Conservation (phyloP, 2,329 filamentous ascomycete genomes). For the Colletotrichum musicola region DNA sequence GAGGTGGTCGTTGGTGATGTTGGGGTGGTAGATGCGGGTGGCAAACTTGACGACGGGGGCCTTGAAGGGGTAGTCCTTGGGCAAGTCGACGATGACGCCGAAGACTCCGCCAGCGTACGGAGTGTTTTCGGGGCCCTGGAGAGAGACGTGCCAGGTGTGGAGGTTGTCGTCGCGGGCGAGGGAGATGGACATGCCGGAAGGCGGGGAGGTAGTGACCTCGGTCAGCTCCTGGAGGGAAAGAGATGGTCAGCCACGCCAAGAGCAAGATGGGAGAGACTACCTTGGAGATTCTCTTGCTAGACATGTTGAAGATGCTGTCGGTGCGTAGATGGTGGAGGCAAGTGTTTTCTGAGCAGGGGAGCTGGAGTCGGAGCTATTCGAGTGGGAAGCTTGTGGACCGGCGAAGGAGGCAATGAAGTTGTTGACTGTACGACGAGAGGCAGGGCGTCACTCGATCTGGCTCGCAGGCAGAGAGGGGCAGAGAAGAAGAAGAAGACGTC, state of each 20-base stretch:
- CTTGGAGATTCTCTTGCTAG: conserved; percentile 60
- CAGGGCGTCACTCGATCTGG: not conserved
- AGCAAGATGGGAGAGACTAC: conserved; percentile 42
- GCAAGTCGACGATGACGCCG: conserved; percentile 78
- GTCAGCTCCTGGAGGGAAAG: conserved; percentile 60
- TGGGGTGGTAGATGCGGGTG: conserved; percentile 96
- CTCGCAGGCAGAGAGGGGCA: not conserved
- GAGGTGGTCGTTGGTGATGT: conserved; percentile 87
- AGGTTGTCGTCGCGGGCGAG: conserved; percentile 63
- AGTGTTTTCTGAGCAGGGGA: not conserved
- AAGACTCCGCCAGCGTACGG: conserved; percentile 77
- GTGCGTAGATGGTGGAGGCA: conserved; percentile 2
- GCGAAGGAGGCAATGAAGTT: not conserved
- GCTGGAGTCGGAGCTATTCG: conserved; percentile 17
- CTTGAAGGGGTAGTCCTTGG: conserved; percentile 90
- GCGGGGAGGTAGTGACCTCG: conserved; percentile 62
- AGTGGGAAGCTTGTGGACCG: conserved; percentile 20
- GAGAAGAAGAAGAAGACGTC: not conserved
- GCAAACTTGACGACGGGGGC: conserved; percentile 82
- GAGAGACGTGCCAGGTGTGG: conserved; percentile 64
- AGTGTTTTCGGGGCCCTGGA: conserved; percentile 59
- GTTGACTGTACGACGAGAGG: not conserved
- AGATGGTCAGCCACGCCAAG: not conserved
- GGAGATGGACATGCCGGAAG: conserved; percentile 59
- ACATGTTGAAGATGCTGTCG: conserved; percentile 48